phyloP scores from a whole-genome alignment of 164 flowering plant genomes.

The Vitis amurensis region DNA sequence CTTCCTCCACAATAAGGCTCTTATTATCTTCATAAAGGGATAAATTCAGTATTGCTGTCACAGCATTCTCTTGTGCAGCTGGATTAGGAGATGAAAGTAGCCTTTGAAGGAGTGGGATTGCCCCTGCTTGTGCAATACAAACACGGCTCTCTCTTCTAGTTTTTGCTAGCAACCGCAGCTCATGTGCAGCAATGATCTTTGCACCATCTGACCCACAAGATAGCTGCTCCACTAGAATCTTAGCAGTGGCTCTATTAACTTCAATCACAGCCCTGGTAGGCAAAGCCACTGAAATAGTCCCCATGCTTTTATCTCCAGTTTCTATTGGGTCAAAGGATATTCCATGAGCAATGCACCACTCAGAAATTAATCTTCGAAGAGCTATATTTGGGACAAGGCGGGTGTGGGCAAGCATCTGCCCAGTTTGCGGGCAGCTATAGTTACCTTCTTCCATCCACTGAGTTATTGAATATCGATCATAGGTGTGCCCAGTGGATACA shows the following conservation, averaged over 20 bases:
- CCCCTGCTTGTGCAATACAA: slow-evolving; percentile 91
- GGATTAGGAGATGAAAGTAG: slow-evolving; percentile 59
- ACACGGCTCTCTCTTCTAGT: slow-evolving; percentile 88
- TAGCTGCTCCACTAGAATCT: slow-evolving; percentile 63
- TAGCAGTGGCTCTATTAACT: slow-evolving; percentile 80
- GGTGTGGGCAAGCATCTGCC: not conserved
- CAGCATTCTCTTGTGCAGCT: slow-evolving; percentile 87
- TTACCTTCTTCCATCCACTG: slow-evolving; percentile 12
- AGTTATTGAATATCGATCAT: slow-evolving; percentile 6
- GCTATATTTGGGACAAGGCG: slow-evolving; percentile 3
- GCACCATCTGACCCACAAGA: slow-evolving; percentile 55
- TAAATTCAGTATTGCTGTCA: slow-evolving; percentile 87
- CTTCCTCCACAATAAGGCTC: slow-evolving; percentile 71
- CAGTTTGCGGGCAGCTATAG: slow-evolving; percentile 11
- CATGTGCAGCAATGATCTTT: slow-evolving; percentile 71
- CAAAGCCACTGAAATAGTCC: slow-evolving; percentile 33
- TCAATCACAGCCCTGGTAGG: slow-evolving; percentile 70
- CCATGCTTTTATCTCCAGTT: slow-evolving; percentile 13
- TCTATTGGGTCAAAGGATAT: slow-evolving; percentile 10
- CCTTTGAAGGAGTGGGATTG: slow-evolving; percentile 71
- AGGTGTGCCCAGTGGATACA: slow-evolving; percentile 11
- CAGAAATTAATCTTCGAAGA: slow-evolving; percentile 4
- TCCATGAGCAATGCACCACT: slow-evolving; percentile 11
- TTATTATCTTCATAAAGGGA: slow-evolving; percentile 88
- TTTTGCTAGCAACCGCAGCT: slow-evolving; percentile 79